These are phyloP conservation scores for Paramecium sexaurelia DNA, from an alignment of 73 alveolate species.

Conservation along the genomic window DNA sequence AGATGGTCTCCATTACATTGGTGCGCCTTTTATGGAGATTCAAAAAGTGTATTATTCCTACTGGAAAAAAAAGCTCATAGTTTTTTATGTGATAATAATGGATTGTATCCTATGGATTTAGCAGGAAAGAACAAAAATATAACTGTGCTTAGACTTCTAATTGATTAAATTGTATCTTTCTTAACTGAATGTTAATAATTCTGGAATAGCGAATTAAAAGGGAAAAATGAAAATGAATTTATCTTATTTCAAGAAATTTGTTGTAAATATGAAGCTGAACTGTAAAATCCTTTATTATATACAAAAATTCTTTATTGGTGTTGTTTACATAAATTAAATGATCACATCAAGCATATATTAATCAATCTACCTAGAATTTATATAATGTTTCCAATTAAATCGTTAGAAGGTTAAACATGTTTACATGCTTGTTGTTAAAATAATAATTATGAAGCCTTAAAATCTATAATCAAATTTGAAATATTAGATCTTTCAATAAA, in stretches of 20 bases:
- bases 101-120: conserved; percentile 42
- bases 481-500: not conserved
- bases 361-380: not conserved
- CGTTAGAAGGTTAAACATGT: not conserved
- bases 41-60: not conserved
- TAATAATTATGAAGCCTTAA: not conserved
- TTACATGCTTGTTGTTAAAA: not conserved
- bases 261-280: not conserved
- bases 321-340: not conserved
- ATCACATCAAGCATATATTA: not conserved
- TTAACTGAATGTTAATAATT: not conserved
- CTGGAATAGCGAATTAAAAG: not conserved
- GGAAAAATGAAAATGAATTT: not conserved
- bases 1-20: conserved; percentile 68
- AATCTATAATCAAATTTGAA: not conserved
- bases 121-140: not conserved
- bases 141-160: not conserved
- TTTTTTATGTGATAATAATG: conserved; percentile 10
- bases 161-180: not conserved
- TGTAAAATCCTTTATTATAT: not conserved
- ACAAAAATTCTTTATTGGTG: conserved; percentile 3
- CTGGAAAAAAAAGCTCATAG: not conserved
- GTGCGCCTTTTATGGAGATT: conserved; percentile 67
- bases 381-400: not conserved
- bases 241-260: not conserved